Base-by-base conservation (phyloP, 208 protist genomes). In the Leishmania martiniquensis region DNA sequence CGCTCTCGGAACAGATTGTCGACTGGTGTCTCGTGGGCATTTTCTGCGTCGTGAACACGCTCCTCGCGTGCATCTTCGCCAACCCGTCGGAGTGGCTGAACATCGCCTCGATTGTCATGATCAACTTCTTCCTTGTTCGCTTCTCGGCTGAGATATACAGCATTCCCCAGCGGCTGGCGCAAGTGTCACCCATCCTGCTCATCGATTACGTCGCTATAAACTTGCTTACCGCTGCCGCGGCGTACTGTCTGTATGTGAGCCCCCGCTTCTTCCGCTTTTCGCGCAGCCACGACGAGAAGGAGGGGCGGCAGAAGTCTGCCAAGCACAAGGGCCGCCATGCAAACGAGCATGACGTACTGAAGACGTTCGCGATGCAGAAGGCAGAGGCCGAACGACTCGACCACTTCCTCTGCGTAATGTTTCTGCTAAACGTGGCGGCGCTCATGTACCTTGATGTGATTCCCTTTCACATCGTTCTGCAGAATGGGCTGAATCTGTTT, bases 11-110 rank as follows among this genome's bases (percentile, higher is more conserved):
- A 52, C 84, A 76, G 51, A 82, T 85, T 29, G 86, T 97, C 6
- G 91, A 97, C 73, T 97, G 93, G 92, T 68, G 83, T 34, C 55
- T 95, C 1, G 93, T 96, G 10, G 72, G 76, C 15, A 72, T 88
- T 42, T 88, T 95, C 62, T 68, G 81, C 62, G 67, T 82, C 2
- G 62, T 93, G 20, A 97, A 97, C 72, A 76, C 78, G 12, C 39
- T 87, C 17, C 88, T 89, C 63, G 85, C 81, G 6, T 34, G 86
- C 51, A 75, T 89, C 39, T 77, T 91, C 67, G 72, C 66, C 22
- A 81, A 89, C 45, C 91, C 88, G n/a, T 78, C 81, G 37, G 83
- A 88, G 60, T 95, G 88, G 90, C 51, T 92, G 5, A 90, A 91
- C 77, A 85, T 87, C 59, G 55, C 66, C 20, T 83, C 66, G 7